Evolutionary conservation across 495 filamentous ascomycete species (phyloP).

Genomic region (Penicilliopsis zonata): DNA sequence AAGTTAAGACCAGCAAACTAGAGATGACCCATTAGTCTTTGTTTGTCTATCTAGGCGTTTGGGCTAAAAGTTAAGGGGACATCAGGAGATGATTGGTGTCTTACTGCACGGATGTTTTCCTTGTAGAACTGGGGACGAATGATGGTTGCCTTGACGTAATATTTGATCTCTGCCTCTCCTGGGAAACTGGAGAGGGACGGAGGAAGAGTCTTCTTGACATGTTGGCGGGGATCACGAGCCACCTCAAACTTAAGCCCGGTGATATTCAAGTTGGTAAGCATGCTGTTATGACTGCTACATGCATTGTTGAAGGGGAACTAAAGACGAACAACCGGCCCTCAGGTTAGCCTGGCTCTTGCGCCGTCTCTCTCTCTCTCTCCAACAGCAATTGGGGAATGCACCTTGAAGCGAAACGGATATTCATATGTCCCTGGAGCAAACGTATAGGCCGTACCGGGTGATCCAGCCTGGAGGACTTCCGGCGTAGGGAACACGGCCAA

Average conservation of each 20-base stretch:
- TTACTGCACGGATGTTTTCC: conserved; percentile 63
- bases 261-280: conserved; percentile 44
- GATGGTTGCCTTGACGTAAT: conserved; percentile 87
- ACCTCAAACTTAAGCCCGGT: conserved; percentile 44
- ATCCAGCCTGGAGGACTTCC: conserved; percentile 33
- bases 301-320: conserved; percentile 83
- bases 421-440: conserved; percentile 69
- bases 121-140: conserved; percentile 71
- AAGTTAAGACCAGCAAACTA: conserved; percentile 61
- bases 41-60: no score
- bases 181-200: conserved; percentile 76
- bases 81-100: conserved; percentile 7
- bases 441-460: conserved; percentile 40
- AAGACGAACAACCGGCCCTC: no score
- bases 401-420: conserved; percentile 87
- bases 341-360: no score
- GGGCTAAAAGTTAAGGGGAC: background rate
- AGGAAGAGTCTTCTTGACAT: conserved; percentile 79
- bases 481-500: conserved; percentile 50
- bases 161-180: conserved; percentile 76
- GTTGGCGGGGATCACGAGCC: conserved; percentile 41
- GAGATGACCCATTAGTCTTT: no score
- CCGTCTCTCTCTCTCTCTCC: no score
- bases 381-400: no score
- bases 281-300: conserved; percentile 52